Conservation (phyloP, 1,284 basidiomycete species). For the Ceratobasidium theobromae region DNA sequence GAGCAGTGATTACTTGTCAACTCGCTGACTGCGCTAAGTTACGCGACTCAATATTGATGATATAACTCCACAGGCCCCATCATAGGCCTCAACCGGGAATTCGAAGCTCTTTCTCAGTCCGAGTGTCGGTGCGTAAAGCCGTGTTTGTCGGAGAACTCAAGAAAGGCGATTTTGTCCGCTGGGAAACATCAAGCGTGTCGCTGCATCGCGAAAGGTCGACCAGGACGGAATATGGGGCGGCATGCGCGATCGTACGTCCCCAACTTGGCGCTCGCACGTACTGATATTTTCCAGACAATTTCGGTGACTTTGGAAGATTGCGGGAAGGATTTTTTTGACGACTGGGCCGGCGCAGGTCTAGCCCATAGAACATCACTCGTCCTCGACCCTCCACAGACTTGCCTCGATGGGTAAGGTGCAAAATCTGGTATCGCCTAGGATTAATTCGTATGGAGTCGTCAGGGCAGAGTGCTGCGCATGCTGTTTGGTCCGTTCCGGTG, state of each 20-base stretch:
- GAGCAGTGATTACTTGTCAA: too few species aligned
- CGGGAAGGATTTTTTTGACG: constrained; percentile 77
- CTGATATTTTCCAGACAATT: constrained; percentile 69
- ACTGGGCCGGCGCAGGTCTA: constrained; percentile 49
- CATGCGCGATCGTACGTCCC: constrained; percentile 78
- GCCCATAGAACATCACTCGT: constrained; percentile 13
- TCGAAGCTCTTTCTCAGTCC: constrained; percentile 78
- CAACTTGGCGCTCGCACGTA: background rate
- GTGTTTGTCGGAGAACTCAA: constrained; percentile 93
- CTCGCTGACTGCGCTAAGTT: too few species aligned
- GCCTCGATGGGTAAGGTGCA: constrained; percentile 1
- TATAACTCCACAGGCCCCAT: too few species aligned
- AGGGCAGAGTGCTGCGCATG: constrained; percentile 68
- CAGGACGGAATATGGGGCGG: constrained; percentile 96
- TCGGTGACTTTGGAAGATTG: constrained; percentile 93
- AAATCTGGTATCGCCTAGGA: background rate
- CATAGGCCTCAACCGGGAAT: constrained; percentile 84
- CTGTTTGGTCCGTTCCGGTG: constrained; percentile 82
- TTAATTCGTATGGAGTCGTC: background rate
- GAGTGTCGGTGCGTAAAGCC: constrained; percentile 78
- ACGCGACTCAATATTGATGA: too few species aligned
- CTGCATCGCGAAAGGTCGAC: constrained; percentile 80
- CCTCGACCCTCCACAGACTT: constrained; percentile 7
- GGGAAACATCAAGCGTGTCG: constrained; percentile 92
- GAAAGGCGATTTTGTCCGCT: constrained; percentile 92